Conservation (phyloP, 2,329 filamentous ascomycete genomes). For the Geosmithia flava region DNA sequence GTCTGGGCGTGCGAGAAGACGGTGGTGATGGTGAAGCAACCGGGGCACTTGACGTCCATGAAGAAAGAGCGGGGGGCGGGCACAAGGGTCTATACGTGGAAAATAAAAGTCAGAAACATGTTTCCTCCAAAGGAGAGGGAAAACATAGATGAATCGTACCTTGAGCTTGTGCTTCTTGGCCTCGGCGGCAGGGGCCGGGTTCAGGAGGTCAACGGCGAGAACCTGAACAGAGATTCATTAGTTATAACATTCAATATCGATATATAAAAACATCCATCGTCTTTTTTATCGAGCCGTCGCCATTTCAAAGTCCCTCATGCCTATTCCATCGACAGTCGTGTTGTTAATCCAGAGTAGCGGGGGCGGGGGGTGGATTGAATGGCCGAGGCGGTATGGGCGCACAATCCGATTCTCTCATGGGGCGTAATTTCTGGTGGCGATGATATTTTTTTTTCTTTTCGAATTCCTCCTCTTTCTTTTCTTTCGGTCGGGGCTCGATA, state of each 20-base stretch:
- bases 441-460: neutral
- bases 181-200: constrained; percentile 95
- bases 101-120: neutral
- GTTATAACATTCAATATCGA: constrained; percentile 16
- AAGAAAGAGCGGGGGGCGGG: constrained; percentile 98
- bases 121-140: neutral
- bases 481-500: neutral
- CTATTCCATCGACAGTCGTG: neutral
- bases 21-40: constrained; percentile 99
- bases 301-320: neutral
- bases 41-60: constrained; percentile 99
- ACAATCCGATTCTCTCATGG: neutral
- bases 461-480: neutral
- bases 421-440: neutral
- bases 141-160: constrained; percentile 41
- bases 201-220: constrained; percentile 99
- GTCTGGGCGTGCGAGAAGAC: constrained; percentile 99
- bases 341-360: neutral
- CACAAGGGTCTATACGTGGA: constrained; percentile 61
- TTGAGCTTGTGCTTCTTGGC: constrained; percentile 99
- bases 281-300: neutral
- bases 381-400: neutral
- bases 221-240: constrained; percentile 53
- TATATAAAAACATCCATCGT: neutral
- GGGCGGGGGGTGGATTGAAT: too few relatives aligned